Evolutionary conservation across 129 eudicot genomes (phyloP).

Genomic region (Lactuca saligna): DNA sequence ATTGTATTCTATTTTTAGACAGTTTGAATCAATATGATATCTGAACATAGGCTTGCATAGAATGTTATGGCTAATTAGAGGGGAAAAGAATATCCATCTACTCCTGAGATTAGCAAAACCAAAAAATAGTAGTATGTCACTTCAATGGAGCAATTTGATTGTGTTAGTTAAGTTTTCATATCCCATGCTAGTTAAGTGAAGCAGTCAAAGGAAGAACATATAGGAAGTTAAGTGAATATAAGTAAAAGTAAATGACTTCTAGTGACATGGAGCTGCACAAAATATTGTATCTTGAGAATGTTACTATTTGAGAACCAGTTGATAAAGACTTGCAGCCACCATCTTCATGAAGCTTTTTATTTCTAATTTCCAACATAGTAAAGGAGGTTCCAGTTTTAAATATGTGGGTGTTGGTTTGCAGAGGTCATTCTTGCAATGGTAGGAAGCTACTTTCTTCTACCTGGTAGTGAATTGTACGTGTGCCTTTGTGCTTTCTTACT

Average conservation of each 20-base stretch:
- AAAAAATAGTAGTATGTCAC: slow-evolving; percentile 9
- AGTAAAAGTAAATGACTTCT: slow-evolving; percentile 7
- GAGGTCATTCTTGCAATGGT: slow-evolving; percentile 17
- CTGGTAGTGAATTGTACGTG: background rate
- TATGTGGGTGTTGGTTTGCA: slow-evolving; percentile 25
- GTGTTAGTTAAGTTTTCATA: slow-evolving; percentile 1
- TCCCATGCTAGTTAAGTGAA: background rate
- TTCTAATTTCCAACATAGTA: slow-evolving; percentile 2
- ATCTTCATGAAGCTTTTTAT: slow-evolving; percentile 16
- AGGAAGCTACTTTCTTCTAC: slow-evolving; percentile 26
- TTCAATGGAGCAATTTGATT: slow-evolving; percentile 14
- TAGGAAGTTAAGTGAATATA: slow-evolving; percentile 6
- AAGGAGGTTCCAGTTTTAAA: slow-evolving; percentile 10
- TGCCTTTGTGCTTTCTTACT: slow-evolving; percentile 15
- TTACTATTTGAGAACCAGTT: background rate
- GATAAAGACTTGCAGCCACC: slow-evolving; percentile 14
- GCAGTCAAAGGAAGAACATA: slow-evolving; percentile 12
- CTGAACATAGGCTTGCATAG: slow-evolving; percentile 6
- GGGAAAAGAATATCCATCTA: slow-evolving; percentile 9
- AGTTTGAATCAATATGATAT: slow-evolving; percentile 1
- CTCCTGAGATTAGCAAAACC: slow-evolving; percentile 1
- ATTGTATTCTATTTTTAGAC: background rate
- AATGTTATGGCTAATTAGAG: slow-evolving; percentile 7
- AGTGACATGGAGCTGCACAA: slow-evolving; percentile 6
- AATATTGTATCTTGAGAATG: slow-evolving; percentile 9